These are phyloP conservation scores for Ephemerocybe angulata DNA, from an alignment of 768 basidiomycete genomes.

Conservation along the genomic window DNA sequence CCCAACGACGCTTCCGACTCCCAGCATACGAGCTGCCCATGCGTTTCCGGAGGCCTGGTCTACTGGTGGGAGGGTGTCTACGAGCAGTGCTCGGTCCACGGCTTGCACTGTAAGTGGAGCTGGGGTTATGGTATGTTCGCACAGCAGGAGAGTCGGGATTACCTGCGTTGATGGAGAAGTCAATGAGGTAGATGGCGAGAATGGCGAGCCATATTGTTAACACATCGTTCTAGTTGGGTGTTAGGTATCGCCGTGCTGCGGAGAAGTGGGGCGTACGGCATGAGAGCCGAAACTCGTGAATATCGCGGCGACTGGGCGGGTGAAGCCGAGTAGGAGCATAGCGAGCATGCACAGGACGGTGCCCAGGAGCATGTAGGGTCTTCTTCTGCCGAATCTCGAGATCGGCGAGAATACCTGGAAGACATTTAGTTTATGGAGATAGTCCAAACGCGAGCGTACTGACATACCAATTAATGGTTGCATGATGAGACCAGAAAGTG, in stretches of 20 bases:
- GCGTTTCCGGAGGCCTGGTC: slow-evolving; percentile 86
- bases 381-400: slow-evolving; percentile 77
- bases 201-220: slow-evolving; percentile 80
- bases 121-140: slow-evolving; percentile 5
- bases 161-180: slow-evolving; percentile 57
- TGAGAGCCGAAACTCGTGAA: slow-evolving; percentile 34
- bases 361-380: slow-evolving; percentile 81
- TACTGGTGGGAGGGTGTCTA: slow-evolving; percentile 74
- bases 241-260: not conserved
- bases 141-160: slow-evolving; percentile 1
- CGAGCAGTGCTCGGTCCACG: slow-evolving; percentile 84
- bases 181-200: slow-evolving; percentile 45
- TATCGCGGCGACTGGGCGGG: slow-evolving; percentile 58
- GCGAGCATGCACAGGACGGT: slow-evolving; percentile 62
- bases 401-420: slow-evolving; percentile 76
- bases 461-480: slow-evolving; percentile 79
- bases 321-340: slow-evolving; percentile 83
- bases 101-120: slow-evolving; percentile 75
- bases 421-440: slow-evolving; percentile 1
- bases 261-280: slow-evolving; percentile 21
- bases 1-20: slow-evolving; percentile 79
- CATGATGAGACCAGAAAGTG: slow-evolving; percentile 83
- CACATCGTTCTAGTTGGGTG: slow-evolving; percentile 37
- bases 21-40: slow-evolving; percentile 93
- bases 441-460: not conserved